These are phyloP conservation scores for Trypanosoma vivax DNA, from an alignment of 208 protist species.

Conservation along the genomic window DNA sequence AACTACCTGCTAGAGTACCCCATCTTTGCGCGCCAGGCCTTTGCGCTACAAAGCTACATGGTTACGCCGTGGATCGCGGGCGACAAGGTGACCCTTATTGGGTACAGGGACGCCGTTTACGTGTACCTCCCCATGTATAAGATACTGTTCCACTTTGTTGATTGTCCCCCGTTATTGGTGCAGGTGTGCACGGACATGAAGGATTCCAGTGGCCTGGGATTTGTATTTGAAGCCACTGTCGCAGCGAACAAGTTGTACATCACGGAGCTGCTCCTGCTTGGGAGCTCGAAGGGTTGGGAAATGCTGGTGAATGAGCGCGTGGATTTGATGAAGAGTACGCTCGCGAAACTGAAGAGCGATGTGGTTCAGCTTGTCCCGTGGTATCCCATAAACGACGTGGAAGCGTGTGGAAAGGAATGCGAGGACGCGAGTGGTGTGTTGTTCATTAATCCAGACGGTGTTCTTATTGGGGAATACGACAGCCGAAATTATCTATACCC, in stretches of 20 bases:
- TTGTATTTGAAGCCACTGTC: slow-evolving; percentile 75
- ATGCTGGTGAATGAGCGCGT: slow-evolving; percentile 61
- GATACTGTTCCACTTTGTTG: slow-evolving; percentile 48
- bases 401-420: slow-evolving; percentile 45
- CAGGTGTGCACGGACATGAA: slow-evolving; percentile 5
- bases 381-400: slow-evolving; percentile 56
- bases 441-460: slow-evolving; percentile 78
- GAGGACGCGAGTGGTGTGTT: slow-evolving; percentile 49
- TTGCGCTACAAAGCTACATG: slow-evolving; percentile 58
- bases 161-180: slow-evolving; percentile 9
- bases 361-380: slow-evolving; percentile 50
- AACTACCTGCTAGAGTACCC: slow-evolving; percentile 82
- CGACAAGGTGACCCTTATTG: slow-evolving; percentile 72
- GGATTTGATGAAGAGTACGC: slow-evolving; percentile 39
- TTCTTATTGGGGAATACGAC: slow-evolving; percentile 58
- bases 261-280: slow-evolving; percentile 70
- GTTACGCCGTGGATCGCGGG: slow-evolving; percentile 75
- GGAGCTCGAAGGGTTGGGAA: slow-evolving; percentile 31
- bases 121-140: slow-evolving; percentile 74
- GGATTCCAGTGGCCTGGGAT: slow-evolving; percentile 18
- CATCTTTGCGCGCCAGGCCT: slow-evolving; percentile 55
- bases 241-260: slow-evolving; percentile 61
- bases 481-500: slow-evolving; percentile 73
- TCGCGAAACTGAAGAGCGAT: slow-evolving; percentile 41
- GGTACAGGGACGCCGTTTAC: slow-evolving; percentile 51